phyloP scores from a whole-genome alignment of 2,329 filamentous ascomycete species.

The Triangularia verruculosa region DNA sequence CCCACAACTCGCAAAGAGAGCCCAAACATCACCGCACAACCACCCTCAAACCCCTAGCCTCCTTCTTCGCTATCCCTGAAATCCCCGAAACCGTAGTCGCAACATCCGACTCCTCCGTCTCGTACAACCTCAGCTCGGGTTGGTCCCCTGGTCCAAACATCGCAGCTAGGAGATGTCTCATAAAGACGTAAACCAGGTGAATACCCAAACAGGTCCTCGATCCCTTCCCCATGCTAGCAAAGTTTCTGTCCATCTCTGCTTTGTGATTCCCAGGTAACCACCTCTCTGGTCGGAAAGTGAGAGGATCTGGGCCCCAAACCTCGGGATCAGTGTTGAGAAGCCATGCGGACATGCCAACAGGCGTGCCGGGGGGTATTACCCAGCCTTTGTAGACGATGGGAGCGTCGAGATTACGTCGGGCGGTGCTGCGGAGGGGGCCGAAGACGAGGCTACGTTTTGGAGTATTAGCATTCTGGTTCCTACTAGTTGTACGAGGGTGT shows the following conservation, averaged over 20 bases:
- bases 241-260: slow-evolving; percentile 11
- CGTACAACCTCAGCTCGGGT: slow-evolving; percentile 7
- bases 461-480: too few relatives aligned
- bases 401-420: slow-evolving; percentile 14
- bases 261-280: slow-evolving; percentile 20
- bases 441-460: neutral
- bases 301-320: slow-evolving; percentile 17
- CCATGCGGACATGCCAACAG: slow-evolving; percentile 21
- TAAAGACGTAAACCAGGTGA: slow-evolving; percentile 18
- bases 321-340: slow-evolving; percentile 19
- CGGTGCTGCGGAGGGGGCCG: neutral
- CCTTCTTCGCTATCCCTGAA: neutral
- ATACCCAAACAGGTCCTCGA: slow-evolving; percentile 15
- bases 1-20: too few relatives aligned
- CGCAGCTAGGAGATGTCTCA: slow-evolving; percentile 16
- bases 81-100: neutral
- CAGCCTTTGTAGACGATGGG: slow-evolving; percentile 21
- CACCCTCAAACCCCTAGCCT: neutral
- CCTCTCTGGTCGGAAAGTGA: slow-evolving; percentile 22
- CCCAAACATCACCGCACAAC: too few relatives aligned
- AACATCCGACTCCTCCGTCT: slow-evolving; percentile 13
- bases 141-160: slow-evolving; percentile 11
- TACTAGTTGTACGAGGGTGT: too few relatives aligned
- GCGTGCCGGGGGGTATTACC: slow-evolving; percentile 18
- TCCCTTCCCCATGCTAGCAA: slow-evolving; percentile 11